Base-by-base conservation (phyloP, 768 basidiomycete species). In the Boletus edulis region DNA sequence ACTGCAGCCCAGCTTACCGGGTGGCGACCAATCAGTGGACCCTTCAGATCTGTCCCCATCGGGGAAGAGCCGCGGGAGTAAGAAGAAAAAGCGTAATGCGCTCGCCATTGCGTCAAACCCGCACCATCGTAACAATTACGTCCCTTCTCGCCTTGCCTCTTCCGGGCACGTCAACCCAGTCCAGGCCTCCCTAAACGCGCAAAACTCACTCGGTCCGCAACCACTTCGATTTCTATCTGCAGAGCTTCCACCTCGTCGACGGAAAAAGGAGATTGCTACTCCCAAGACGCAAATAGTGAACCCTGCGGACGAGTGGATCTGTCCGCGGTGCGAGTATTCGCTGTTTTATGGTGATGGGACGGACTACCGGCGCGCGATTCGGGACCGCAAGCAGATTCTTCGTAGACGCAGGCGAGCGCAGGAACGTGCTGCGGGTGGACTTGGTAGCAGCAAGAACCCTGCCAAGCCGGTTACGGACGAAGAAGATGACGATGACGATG, bases 71-170 rank as follows among this genome's bases (percentile, higher is more conserved):
- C 65, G 65, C 51, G 63, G 73, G 56, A 65, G 62, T 56, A 94
- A 93, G 81, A 95, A 95, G 82, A 98, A 97, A 84, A 98, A 97
- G 75, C 82, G 93, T 46, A 87, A 88, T 46, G 88, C 88, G 5
- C 77, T 93, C 32, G 93, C 94, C 43, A 96, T 97, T 69, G 93
- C 92, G 43, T 89, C 91, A 49, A 97, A 98, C 67, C 94, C 93
- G 4, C 96, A 98, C 73, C 95, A 97, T 74, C 79, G 95, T 54
- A 81, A 89, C 66, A 98, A 98, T 75, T 98, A 94, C 73, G 84
- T 94, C 42, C 91, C 93, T 15, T 94, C 92, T 42, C 80, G 91
- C 15, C 73, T 92, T 49, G 86, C 91, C 4, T 69, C 78, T 62
- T 73, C 80, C 12, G 76, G 72, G 34, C 71, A 71, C 46, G 63